Evolutionary conservation across 805 yeast genomes (phyloP), one percentile per base, ranked within the genome.

Genomic region (Saturnispora saitoi): DNA sequence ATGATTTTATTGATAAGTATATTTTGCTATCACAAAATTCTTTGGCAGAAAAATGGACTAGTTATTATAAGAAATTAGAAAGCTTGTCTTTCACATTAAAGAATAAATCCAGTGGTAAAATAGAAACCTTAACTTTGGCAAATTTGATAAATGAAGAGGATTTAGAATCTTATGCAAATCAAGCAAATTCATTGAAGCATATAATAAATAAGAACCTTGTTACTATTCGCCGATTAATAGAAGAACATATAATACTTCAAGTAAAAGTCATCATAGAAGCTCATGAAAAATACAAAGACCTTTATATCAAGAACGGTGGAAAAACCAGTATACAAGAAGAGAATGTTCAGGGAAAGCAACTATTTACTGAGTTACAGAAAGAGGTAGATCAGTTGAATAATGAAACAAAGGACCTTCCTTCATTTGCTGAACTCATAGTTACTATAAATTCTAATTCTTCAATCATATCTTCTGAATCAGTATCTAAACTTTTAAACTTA

Each of bases 41-140:
- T 3, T 59, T 80, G 49, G 64, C 69, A 19, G 67, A 70, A 24
- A 58, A 63, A 30, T 75, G 79, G 78, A 56, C 57, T 42, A 56
- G 48, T 0, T 63, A 67, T 31, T 71, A 59, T 45, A 48, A 58
- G 6, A 57, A 58, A 7, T 51, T 70, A 39, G 51, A 58, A 19
- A 50, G 55, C 5, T 54, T 68, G 6, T 32, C 45, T 4, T 61
- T 69, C 47, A 56, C 60, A 4, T 56, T 56, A 36, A 50, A 42
- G 15, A 56, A 53, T 49, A 46, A 52, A 17, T 15, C 43, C 1
- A 48, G 51, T 2, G 47, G 50, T 17, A 44, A 50, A 10, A 17
- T 40, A 0, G 54, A 55, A 22, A 44, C 44, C 1, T 46, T 69
- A 7, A 49, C 48, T 4, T 53, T 78, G 19, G 52, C 64, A 3